Evolutionary conservation across 2,329 filamentous ascomycete genomes (phyloP), one percentile per base, ranked within the genome.

Genomic region (Zymoseptoria ardabiliae): DNA sequence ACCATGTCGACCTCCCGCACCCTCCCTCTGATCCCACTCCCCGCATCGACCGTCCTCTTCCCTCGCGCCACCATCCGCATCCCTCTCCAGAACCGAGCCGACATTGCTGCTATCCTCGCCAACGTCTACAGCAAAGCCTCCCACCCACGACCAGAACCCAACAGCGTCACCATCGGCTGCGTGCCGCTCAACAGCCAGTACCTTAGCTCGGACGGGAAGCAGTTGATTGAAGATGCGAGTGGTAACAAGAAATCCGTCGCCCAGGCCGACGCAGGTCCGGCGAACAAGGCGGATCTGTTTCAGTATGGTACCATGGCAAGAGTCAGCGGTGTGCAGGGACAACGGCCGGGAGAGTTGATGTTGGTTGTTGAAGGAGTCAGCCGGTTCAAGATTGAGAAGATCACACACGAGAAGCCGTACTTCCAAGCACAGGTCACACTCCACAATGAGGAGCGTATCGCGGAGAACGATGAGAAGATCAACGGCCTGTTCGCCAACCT

Each of bases 31-130:
- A 88, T 97, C 66, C 90, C 91, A 45, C 83, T 97, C 50, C 85
- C 90, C 56, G 86, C 87, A 70, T 89, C 88, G 65, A 84, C 85
- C 63, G 89, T 97, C 66, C 85, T 97, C 49, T 83, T 96, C 9
- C 94, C 94, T 3, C 91, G 91, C 63, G 85, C 92, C 58, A 86
- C 92, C 55, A 83, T 96, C 68, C 88, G 92, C 67, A 89, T 97
- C 65, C 86, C 90, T 57, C 87, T 97, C 56, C 85, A 87, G 49
- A 86, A 87, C 74, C 90, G 93, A 55, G 86, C 90, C 66, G 94
- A 97, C 75, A 88, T 97, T 66, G 88, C 91, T 56, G 89, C 93
- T 55, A 84, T 97, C 51, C 85, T 99, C 59, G 89, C 91, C 20
- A 87, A 88, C 67, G 84, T 96, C 61, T 93, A 96, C 75, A 89